phyloP scores from a whole-genome alignment of 1,284 basidiomycete species.

The Cryptococcus wingfieldii region DNA sequence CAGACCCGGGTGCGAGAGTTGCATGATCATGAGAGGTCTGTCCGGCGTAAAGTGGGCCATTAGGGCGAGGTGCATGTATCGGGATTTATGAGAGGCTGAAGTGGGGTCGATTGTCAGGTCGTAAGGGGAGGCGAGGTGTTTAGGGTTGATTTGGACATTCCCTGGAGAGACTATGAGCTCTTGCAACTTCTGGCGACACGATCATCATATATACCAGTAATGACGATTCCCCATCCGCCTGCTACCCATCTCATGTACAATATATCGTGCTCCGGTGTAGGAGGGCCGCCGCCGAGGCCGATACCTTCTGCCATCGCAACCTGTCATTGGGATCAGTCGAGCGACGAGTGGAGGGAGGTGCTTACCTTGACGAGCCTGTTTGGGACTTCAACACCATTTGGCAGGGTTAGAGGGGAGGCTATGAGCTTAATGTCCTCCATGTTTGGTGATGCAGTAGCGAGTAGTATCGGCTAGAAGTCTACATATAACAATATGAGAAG shows the following conservation, averaged over 20 bases:
- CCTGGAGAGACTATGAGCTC: constrained; percentile 46
- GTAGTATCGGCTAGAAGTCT: neutral
- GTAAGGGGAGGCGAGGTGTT: constrained; percentile 73
- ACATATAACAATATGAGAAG: too few species aligned
- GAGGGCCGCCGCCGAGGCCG: constrained; percentile 65
- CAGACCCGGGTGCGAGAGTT: constrained; percentile 80
- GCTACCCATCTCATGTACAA: constrained; percentile 75
- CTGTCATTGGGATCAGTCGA: constrained; percentile 45
- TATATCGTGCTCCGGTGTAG: constrained; percentile 59
- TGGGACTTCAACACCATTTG: constrained; percentile 53
- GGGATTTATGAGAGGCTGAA: constrained; percentile 42
- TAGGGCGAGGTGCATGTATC: constrained; percentile 55
- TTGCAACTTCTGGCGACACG: neutral
- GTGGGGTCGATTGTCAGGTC: constrained; percentile 64
- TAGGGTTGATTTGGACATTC: constrained; percentile 70
- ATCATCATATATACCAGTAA: constrained; percentile 57
- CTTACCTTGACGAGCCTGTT: constrained; percentile 55
- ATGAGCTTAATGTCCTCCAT: constrained; percentile 34
- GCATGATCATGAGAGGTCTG: constrained; percentile 56
- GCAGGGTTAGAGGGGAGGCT: constrained; percentile 54
- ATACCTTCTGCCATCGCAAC: constrained; percentile 83
- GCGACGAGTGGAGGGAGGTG: neutral
- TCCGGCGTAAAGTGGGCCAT: constrained; percentile 52
- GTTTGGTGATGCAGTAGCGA: neutral
- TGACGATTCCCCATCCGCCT: constrained; percentile 79